These are phyloP conservation scores for Metschnikowia lachancei DNA, from an alignment of 805 yeast species.

Conservation along the genomic window DNA sequence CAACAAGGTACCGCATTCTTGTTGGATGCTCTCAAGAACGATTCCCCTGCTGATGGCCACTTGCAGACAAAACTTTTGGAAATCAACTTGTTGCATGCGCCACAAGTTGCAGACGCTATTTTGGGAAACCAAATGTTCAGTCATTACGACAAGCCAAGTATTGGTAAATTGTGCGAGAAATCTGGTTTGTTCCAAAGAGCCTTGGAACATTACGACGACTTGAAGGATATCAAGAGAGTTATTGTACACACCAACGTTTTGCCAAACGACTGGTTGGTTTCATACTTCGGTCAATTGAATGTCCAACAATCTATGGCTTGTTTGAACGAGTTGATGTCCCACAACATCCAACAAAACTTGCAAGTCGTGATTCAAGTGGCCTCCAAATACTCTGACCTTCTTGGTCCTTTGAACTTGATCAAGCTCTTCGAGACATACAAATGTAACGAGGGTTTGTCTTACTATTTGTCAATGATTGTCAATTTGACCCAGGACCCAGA, in stretches of 20 bases:
- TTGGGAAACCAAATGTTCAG: conserved; percentile 93
- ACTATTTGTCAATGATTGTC: conserved; percentile 89
- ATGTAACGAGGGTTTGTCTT: conserved; percentile 90
- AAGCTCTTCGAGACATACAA: conserved; percentile 91
- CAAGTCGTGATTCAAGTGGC: conserved; percentile 96
- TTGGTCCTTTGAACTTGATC: conserved; percentile 82
- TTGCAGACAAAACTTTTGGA: conserved; percentile 92
- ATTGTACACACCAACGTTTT: conserved; percentile 80
- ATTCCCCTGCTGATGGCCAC: conserved; percentile 92
- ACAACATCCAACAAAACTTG: conserved; percentile 77
- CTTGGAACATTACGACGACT: conserved; percentile 89
- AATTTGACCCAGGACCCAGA: conserved; percentile 91
- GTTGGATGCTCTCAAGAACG: conserved; percentile 90
- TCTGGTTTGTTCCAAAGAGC: conserved; percentile 97
- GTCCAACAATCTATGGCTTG: conserved; percentile 91
- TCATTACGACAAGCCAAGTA: conserved; percentile 90
- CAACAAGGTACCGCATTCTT: conserved; percentile 98
- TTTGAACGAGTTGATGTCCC: conserved; percentile 77
- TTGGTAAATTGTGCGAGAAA: conserved; percentile 90
- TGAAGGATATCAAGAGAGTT: conserved; percentile 93
- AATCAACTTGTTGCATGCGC: conserved; percentile 90
- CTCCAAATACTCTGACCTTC: conserved; percentile 89
- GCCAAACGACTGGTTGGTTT: conserved; percentile 91
- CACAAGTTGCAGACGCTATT: conserved; percentile 99
- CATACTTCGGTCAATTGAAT: conserved; percentile 87